Evolutionary conservation across 352 stramenopile species (phyloP).

Genomic region (Pythium rishiriense): DNA sequence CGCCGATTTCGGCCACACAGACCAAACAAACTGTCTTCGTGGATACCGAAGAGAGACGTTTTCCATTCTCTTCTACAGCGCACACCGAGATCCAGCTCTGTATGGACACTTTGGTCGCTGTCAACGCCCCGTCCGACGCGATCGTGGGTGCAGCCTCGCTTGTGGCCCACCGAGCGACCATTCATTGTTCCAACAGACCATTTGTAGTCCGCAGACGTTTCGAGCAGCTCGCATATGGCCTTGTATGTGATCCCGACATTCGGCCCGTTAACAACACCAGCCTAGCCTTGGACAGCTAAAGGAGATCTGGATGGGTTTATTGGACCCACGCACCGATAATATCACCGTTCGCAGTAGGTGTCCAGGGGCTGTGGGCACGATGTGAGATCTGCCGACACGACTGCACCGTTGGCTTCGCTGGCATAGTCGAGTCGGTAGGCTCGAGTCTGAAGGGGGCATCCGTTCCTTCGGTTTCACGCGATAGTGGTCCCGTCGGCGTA

Average conservation of each 20-base stretch:
- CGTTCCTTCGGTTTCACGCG: neutral
- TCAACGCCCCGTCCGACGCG: too few species aligned
- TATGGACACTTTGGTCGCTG: too few species aligned
- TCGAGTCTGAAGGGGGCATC: neutral
- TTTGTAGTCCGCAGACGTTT: neutral
- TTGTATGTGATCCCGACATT: constrained; percentile 14
- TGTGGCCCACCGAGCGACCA: neutral
- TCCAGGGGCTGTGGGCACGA: too few species aligned
- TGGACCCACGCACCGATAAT: constrained; percentile 17
- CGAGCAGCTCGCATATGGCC: neutral
- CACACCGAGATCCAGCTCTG: too few species aligned
- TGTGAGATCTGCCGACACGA: constrained; percentile 10
- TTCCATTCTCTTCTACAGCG: too few species aligned
- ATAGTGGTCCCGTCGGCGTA: neutral
- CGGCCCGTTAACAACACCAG: neutral
- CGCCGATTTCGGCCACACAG: too few species aligned
- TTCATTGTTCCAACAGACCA: neutral
- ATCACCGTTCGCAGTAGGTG: constrained; percentile 6
- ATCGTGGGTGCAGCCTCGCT: too few species aligned
- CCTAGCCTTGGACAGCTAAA: constrained; percentile 12
- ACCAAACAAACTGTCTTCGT: too few species aligned
- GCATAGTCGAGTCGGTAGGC: constrained; percentile 4
- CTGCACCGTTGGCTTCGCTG: constrained; percentile 8
- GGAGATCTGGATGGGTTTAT: constrained; percentile 11
- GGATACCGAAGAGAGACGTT: too few species aligned